phyloP scores from a whole-genome alignment of 495 filamentous ascomycete species.

The Podospora pseudocomata region DNA sequence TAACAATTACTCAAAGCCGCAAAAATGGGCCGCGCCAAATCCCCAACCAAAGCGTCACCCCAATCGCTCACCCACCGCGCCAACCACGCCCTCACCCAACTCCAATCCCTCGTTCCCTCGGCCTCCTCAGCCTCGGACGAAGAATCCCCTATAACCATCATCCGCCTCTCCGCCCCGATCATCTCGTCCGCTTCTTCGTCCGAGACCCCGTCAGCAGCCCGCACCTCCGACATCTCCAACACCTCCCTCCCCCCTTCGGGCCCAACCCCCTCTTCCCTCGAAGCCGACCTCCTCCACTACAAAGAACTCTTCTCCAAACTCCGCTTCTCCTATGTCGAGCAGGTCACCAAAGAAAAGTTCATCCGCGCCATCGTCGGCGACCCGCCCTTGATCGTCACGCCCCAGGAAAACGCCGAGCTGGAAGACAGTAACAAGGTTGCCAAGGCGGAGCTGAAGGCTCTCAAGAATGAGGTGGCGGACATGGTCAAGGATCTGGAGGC shows the following conservation, averaged over 20 bases:
- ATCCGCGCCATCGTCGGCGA: constrained; percentile 77
- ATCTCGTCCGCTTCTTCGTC: neutral
- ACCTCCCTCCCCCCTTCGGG: constrained; percentile 53
- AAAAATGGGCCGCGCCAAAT: constrained; percentile 12
- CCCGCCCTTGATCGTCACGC: constrained; percentile 76
- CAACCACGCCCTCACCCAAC: constrained; percentile 28
- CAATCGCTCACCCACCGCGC: constrained; percentile 13
- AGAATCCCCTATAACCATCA: constrained; percentile 41
- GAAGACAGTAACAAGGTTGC: constrained; percentile 65
- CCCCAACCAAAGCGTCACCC: constrained; percentile 11
- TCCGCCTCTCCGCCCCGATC: neutral
- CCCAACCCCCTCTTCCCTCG: constrained; percentile 68
- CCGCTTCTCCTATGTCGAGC: constrained; percentile 87
- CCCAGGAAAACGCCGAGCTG: constrained; percentile 76
- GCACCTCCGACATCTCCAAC: constrained; percentile 68
- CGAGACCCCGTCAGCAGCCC: constrained; percentile 15
- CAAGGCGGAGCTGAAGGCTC: constrained; percentile 70
- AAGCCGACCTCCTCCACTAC: constrained; percentile 86
- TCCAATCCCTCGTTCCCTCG: constrained; percentile 36
- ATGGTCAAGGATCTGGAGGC: constrained; percentile 70
- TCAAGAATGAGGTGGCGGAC: constrained; percentile 74
- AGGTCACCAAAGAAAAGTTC: constrained; percentile 78
- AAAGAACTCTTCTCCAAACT: constrained; percentile 94
- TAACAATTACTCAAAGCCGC: no score
- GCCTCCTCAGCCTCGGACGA: constrained; percentile 36